These are phyloP conservation scores for Metschnikowia drakensbergensis DNA, from an alignment of 805 yeast genomes.

Conservation along the genomic window DNA sequence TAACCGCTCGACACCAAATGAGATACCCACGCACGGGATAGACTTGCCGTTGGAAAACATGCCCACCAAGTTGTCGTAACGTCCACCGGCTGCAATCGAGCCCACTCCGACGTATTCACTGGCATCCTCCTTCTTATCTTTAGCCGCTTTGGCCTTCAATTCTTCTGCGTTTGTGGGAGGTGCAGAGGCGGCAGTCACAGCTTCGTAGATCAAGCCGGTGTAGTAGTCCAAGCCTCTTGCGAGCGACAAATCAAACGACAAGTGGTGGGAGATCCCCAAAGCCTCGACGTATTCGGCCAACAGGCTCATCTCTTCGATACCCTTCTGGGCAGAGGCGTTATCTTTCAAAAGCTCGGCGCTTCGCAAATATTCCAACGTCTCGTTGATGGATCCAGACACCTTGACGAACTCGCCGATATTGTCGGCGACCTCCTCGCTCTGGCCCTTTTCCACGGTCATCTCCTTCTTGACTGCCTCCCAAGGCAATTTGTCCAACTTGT, in stretches of 20 bases:
- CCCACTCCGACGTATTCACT: conserved; percentile 97
- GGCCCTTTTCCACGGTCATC: conserved; percentile 88
- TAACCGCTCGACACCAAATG: conserved; percentile 94
- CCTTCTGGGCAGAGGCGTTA: conserved; percentile 73
- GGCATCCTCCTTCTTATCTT: conserved; percentile 69
- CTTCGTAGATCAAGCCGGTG: conserved; percentile 95
- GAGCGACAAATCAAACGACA: conserved; percentile 87
- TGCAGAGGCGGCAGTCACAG: conserved; percentile 93
- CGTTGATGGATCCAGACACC: conserved; percentile 70
- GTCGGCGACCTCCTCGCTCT: conserved; percentile 89
- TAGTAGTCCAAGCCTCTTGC: conserved; percentile 98
- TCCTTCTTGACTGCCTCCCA: conserved; percentile 94
- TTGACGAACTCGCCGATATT: conserved; percentile 86
- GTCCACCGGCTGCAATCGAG: conserved; percentile 98
- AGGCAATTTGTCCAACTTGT: conserved; percentile 90
- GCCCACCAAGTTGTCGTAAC: conserved; percentile 94
- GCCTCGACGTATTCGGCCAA: conserved; percentile 80
- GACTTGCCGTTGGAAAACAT: conserved; percentile 92
- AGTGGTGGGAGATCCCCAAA: conserved; percentile 60
- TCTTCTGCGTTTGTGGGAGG: conserved; percentile 81
- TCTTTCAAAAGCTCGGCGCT: conserved; percentile 53
- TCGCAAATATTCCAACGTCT: conserved; percentile 53
- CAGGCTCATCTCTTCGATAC: conserved; percentile 73
- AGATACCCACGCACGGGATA: conserved; percentile 95
- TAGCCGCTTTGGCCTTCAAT: conserved; percentile 47